These are phyloP conservation scores for Yamadazyma ubonensis DNA, from an alignment of 805 yeast genomes.

Conservation along the genomic window DNA sequence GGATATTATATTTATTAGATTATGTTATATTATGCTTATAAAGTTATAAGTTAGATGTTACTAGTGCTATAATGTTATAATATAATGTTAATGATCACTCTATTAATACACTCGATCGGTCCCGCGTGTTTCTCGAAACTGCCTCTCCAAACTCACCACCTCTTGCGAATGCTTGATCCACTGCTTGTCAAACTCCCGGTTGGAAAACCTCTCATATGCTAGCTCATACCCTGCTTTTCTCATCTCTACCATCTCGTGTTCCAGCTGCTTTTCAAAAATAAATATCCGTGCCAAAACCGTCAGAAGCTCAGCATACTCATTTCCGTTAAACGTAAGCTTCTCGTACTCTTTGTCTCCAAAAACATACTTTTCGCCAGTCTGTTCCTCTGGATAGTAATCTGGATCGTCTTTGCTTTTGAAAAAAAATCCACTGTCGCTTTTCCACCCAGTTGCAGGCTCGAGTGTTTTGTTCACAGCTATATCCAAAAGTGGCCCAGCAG, in stretches of 20 bases:
- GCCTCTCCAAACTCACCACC: constrained; percentile 10
- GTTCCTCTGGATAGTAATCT: constrained; percentile 42
- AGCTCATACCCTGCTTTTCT: constrained; percentile 47
- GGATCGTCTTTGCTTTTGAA: constrained; percentile 74
- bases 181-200: constrained; percentile 49
- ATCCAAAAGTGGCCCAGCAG: constrained; percentile 92
- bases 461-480: constrained; percentile 51
- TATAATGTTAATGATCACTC: no score
- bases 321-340: constrained; percentile 13
- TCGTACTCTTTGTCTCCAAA: neutral
- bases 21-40: no score
- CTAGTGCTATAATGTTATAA: no score
- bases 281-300: constrained; percentile 48
- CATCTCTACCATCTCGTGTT: constrained; percentile 32
- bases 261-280: constrained; percentile 17
- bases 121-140: constrained; percentile 21
- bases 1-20: neutral
- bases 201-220: constrained; percentile 58
- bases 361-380: constrained; percentile 1
- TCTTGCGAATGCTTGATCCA: constrained; percentile 45
- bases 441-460: constrained; percentile 19
- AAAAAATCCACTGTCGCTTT: constrained; percentile 70
- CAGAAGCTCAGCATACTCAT: constrained; percentile 46
- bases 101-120: constrained; percentile 1
- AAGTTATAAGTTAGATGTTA: no score